Evolutionary conservation across 192 early-diverging fungal species (phyloP).

Genomic region (Coemansia sp.): DNA sequence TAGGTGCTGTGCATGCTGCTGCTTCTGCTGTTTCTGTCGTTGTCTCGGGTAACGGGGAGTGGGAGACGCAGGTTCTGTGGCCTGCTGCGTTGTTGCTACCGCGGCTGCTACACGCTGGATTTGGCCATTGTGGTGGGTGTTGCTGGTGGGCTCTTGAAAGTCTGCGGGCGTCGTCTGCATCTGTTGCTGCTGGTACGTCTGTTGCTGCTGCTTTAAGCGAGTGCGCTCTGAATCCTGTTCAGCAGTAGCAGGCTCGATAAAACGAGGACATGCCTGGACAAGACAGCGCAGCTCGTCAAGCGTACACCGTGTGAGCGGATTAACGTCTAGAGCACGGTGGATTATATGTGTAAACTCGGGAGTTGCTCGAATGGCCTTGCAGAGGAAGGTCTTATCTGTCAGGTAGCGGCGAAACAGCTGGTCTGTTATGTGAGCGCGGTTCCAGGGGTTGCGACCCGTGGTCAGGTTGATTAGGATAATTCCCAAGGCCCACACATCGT

Average conservation of each 20-base stretch:
- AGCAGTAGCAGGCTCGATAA: constrained; percentile 24
- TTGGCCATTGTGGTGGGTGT: neutral
- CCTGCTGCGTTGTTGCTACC: neutral
- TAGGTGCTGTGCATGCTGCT: neutral
- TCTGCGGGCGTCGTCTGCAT: neutral
- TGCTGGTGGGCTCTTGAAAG: neutral
- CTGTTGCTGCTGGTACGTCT: neutral
- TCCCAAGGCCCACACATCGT: constrained; percentile 89
- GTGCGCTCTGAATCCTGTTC: neutral
- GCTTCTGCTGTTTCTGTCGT: constrained; percentile 6
- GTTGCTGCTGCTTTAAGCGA: neutral
- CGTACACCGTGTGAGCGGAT: constrained; percentile 61
- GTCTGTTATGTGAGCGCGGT: constrained; percentile 68
- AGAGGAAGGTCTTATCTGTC: constrained; percentile 62
- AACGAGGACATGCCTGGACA: constrained; percentile 40
- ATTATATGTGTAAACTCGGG: constrained; percentile 69
- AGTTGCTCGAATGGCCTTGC: constrained; percentile 68
- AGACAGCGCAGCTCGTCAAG: constrained; percentile 50
- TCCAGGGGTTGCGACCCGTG: constrained; percentile 82
- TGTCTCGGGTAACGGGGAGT: neutral
- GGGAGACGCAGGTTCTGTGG: neutral
- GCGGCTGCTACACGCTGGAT: neutral
- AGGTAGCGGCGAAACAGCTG: constrained; percentile 76
- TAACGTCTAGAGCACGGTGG: constrained; percentile 70
- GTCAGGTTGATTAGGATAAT: constrained; percentile 88